phyloP scores from a whole-genome alignment of 1,284 basidiomycete species.

The Dichomitus squalens region DNA sequence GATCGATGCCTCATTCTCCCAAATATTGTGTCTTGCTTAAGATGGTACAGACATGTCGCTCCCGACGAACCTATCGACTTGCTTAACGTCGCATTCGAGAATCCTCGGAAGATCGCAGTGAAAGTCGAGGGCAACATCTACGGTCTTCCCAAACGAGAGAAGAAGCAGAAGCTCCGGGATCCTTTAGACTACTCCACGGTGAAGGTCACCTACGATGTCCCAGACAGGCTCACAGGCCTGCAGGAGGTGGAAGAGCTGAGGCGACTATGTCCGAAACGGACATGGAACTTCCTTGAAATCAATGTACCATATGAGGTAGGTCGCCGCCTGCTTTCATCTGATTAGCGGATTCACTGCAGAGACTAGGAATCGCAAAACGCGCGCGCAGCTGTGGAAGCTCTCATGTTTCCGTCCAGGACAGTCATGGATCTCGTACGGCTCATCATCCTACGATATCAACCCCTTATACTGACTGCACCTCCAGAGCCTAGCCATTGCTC shows the following conservation, averaged over 20 bases:
- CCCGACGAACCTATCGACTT: conserved; percentile 86
- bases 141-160: conserved; percentile 43
- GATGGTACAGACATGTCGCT: conserved; percentile 61
- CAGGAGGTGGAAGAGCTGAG: conserved; percentile 79
- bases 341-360: conserved; percentile 5
- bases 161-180: conserved; percentile 35
- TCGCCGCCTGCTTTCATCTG: conserved; percentile 8
- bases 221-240: conserved; percentile 85
- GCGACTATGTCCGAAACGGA: conserved; percentile 68
- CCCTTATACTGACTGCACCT: not conserved
- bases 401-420: conserved; percentile 83
- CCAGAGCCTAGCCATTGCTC: conserved; percentile 87
- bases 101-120: conserved; percentile 71
- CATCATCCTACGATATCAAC: not conserved
- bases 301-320: conserved; percentile 81
- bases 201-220: conserved; percentile 64
- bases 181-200: conserved; percentile 26
- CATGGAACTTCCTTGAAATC: conserved; percentile 92
- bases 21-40: not conserved
- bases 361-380: conserved; percentile 65
- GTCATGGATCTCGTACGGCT: conserved; percentile 88
- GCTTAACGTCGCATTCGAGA: conserved; percentile 96
- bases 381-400: conserved; percentile 59
- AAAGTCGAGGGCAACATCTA: conserved; percentile 50
- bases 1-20: conserved; percentile 3